phyloP scores from a whole-genome alignment of 2,329 filamentous ascomycete genomes.

The Fusarium sp. region DNA sequence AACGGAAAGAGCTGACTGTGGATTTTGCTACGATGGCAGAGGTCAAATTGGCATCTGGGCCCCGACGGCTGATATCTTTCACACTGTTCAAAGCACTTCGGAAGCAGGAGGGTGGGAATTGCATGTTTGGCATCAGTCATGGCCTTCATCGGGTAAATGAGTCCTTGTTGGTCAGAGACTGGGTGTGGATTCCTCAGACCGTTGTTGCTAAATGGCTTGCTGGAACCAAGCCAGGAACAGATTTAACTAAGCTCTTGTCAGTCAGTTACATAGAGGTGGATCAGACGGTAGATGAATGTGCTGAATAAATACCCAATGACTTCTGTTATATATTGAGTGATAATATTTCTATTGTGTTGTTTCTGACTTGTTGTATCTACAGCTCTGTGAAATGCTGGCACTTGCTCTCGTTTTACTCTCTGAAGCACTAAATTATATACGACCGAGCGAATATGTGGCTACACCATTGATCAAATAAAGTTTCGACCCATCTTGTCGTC shows the following conservation, averaged over 20 bases:
- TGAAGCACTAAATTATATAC: too few relatives aligned
- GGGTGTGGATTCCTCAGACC: not conserved
- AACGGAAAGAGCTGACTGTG: not conserved
- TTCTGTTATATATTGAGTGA: too few relatives aligned
- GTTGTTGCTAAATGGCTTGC: not conserved
- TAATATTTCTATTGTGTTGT: too few relatives aligned
- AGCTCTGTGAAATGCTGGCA: too few relatives aligned
- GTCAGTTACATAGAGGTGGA: not conserved
- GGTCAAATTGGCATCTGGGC: too few relatives aligned
- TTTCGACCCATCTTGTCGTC: too few relatives aligned
- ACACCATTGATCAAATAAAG: too few relatives aligned
- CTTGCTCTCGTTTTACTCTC: too few relatives aligned
- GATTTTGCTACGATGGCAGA: not conserved
- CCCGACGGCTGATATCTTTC: not conserved
- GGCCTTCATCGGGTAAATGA: not conserved
- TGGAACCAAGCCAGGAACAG: not conserved
- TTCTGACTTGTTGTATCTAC: too few relatives aligned
- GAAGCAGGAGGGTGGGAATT: not conserved
- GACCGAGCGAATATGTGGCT: too few relatives aligned
- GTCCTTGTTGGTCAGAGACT: not conserved
- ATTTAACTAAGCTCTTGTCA: not conserved
- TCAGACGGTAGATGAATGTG: not conserved
- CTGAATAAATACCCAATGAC: not conserved
- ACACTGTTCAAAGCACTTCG: not conserved
- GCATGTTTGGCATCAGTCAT: not conserved